Evolutionary conservation across 169 alveolate genomes (phyloP).

Genomic region (Toxoplasma gondii): DNA sequence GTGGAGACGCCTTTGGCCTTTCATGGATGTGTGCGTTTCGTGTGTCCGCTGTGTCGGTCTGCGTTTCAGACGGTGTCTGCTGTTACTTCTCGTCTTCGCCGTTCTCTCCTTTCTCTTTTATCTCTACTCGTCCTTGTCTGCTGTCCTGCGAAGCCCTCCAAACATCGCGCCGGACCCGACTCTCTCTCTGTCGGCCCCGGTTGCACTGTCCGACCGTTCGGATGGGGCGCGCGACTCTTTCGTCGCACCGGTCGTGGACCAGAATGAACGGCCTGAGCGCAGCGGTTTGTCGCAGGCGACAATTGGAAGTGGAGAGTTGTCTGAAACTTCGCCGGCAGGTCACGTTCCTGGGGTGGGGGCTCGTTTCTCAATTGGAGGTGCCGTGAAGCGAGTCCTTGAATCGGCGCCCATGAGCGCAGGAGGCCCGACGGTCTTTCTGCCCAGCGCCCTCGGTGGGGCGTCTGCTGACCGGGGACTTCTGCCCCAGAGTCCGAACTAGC

Average conservation of each 20-base stretch:
- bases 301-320: neutral
- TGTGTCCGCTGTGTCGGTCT: neutral
- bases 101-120: constrained; percentile 26
- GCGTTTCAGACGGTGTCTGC: constrained; percentile 8
- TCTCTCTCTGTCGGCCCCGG: neutral
- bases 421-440: neutral
- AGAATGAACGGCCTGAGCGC: neutral
- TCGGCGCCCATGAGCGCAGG: constrained; percentile 25
- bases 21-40: neutral
- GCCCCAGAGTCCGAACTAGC: neutral
- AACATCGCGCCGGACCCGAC: neutral
- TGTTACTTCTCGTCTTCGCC: constrained; percentile 2
- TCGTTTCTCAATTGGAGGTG: neutral
- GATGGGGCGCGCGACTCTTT: neutral
- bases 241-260: neutral
- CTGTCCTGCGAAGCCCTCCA: neutral
- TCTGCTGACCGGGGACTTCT: neutral
- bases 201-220: neutral
- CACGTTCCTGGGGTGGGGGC: neutral
- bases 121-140: constrained; percentile 13
- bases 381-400: neutral
- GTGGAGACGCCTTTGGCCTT: neutral
- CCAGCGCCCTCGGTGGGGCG: constrained; percentile 1
- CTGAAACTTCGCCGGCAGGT: neutral
- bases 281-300: neutral